These are phyloP conservation scores for Lachnum nothofagi DNA, from an alignment of 2,329 filamentous ascomycete species.

Conservation along the genomic window DNA sequence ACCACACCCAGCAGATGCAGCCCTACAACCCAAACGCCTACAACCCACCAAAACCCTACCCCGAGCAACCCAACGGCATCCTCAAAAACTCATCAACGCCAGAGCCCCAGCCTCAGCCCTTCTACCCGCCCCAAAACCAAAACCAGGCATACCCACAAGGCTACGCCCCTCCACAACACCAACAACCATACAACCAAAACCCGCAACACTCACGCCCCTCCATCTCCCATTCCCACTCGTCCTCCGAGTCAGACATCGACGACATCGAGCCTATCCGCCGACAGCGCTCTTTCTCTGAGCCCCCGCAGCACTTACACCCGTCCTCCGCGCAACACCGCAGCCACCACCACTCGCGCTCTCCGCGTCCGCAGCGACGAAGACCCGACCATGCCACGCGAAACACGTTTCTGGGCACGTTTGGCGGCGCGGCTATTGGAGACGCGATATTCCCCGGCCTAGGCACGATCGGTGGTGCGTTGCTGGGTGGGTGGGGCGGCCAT, in stretches of 20 bases:
- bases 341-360: constrained; percentile 8
- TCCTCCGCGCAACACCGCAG: constrained; percentile 4
- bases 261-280: too few species aligned
- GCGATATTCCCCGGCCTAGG: constrained; percentile 23
- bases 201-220: too few species aligned
- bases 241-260: too few species aligned
- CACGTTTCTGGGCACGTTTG: constrained; percentile 24
- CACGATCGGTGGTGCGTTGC: constrained; percentile 21
- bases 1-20: neutral
- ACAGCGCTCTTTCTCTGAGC: neutral
- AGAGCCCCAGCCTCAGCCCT: neutral
- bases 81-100: constrained; percentile 1
- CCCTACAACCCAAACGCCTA: neutral
- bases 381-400: constrained; percentile 9
- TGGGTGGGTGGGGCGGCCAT: constrained; percentile 20
- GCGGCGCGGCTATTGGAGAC: constrained; percentile 21
- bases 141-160: neutral
- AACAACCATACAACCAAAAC: constrained; percentile 4
- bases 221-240: too few species aligned
- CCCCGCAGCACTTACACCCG: too few species aligned
- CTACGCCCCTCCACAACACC: neutral
- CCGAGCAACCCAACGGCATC: constrained; percentile 2
- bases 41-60: neutral
- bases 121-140: neutral
- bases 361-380: neutral